phyloP scores from a whole-genome alignment of 805 yeast species.

The Teunomyces tritomae region DNA sequence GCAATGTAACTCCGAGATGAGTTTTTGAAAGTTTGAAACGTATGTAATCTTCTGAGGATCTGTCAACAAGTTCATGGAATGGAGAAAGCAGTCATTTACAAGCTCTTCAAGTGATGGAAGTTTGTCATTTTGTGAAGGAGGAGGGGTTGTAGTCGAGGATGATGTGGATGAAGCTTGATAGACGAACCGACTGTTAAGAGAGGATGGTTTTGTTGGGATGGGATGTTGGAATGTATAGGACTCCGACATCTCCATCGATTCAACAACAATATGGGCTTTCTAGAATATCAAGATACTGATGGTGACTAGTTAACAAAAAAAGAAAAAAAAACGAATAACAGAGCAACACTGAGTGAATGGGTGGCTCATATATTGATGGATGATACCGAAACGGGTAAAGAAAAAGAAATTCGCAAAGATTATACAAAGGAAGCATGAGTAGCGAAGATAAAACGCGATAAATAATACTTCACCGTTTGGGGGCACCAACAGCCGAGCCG shows the following conservation, averaged over 20 bases:
- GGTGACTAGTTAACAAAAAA: background rate
- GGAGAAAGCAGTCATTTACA: conserved; percentile 30
- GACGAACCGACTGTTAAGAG: conserved; percentile 8
- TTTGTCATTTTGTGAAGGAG: background rate
- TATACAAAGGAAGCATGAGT: background rate
- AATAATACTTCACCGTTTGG: conserved; percentile 1
- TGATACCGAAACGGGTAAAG: background rate
- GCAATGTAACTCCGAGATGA: conserved; percentile 39
- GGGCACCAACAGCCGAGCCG: background rate
- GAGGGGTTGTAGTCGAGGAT: background rate
- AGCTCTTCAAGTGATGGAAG: conserved; percentile 25
- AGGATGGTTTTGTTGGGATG: conserved; percentile 9
- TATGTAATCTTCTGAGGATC: conserved; percentile 13
- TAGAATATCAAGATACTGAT: no score
- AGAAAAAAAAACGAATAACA: background rate
- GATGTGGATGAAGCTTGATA: background rate
- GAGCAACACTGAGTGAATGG: background rate
- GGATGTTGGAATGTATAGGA: conserved; percentile 5
- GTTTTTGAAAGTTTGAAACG: conserved; percentile 30
- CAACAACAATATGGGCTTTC: background rate
- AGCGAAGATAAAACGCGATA: background rate
- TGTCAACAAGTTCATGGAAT: conserved; percentile 18
- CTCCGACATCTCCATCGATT: conserved; percentile 2
- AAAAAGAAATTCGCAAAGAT: conserved; percentile 1
- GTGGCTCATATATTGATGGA: conserved; percentile 1